Base-by-base conservation (phyloP, 208 protist genomes). In the Angomonas desouzai region DNA sequence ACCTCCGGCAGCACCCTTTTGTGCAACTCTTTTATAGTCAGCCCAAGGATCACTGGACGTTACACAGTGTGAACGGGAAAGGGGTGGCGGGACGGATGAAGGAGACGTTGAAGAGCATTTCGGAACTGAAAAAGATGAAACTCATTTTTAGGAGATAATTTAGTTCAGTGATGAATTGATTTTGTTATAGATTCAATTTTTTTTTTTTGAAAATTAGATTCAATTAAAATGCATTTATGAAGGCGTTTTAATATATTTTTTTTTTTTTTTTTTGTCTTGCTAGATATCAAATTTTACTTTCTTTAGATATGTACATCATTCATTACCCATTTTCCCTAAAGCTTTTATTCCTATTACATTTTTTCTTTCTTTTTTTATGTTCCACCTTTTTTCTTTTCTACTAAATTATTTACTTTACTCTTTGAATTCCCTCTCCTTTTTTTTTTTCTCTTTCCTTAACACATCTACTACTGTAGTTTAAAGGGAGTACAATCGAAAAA, bases 21-120 rank as follows among this genome's bases (percentile, higher is more conserved):
- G 45, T 51, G 6, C 45, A 51, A 51, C 45, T 51, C 18, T 51
- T 51, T 23, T 51, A 13, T 51, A 51, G 45, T 23, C 10, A 57
- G n/a, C 51, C 51, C 11, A 40, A 6, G 13, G 10, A 13, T 4
- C 45, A 23, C 45, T 51, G 45, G 45, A 13, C 20, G 20, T 16
- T 51, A 13, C 45, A 51, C 18, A 51, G 45, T 23, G 45, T 51
- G 18, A 51, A 51, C n/a, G 45, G 45, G 20, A 51, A 51, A 16
- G 20, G 20, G 48, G 74, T 90, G 53, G 45, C 72, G 33, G 70
- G 74, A 57, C 70, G 83, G 3, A 83, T 82, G 58, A 72, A 69
- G 47, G 64, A 29, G 3, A 48, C 83, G 10, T 53, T 61, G 6
- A 55, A 68, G 29, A 70, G 6, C 6, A 51, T 51, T 51, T 22